Evolutionary conservation across 1,284 basidiomycete genomes (phyloP), one percentile per base, ranked within the genome.

Genomic region (Malassezia furfur): DNA sequence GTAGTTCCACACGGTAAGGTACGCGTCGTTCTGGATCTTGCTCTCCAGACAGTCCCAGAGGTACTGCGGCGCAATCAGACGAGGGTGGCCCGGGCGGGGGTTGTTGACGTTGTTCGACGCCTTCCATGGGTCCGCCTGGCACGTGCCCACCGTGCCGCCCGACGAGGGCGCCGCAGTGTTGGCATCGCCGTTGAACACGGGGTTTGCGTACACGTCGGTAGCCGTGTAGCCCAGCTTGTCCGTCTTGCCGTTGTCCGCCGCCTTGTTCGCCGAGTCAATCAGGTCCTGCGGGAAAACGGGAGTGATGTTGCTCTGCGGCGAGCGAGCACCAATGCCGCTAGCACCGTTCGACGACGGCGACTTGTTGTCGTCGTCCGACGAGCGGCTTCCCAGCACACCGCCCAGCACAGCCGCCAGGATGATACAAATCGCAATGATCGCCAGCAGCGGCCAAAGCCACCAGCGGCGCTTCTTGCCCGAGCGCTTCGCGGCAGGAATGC

Each of bases 31-130:
- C 56, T 80, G 75, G 69, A 96, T 96, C 64, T 91, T 80, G 11
- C 84, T 60, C 14, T 74, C 83, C 35, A 99, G 81, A 22, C 84
- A 88, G 28, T 82, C 78, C 93, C 94, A 96, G 77, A 91, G 90
- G 80, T 90, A 91, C 14, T 81, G 69, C 11, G 93, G 88, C 15
- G 91, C 91, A 64, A 96, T 86, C 60, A 99, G 80, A 59, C 88
- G 86, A 21, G 93, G 93, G 65, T 91, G 88, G 8, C 40, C 44
- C 66, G 83, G 71, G 52, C 90, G 85, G 41, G 86, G 79, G 50
- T 74, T 77, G 32, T 83, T 32, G 84, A 81, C 71, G 85, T 85
- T 61, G 89, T 91, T 85, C 59, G 50, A 53, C 61, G 68, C 8
- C 60, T 66, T 52, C 72, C 74, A 64, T 57, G 60, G 46, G 70